These are phyloP conservation scores for Simplicillium aogashimaense DNA, from an alignment of 2,329 filamentous ascomycete genomes.

Conservation along the genomic window DNA sequence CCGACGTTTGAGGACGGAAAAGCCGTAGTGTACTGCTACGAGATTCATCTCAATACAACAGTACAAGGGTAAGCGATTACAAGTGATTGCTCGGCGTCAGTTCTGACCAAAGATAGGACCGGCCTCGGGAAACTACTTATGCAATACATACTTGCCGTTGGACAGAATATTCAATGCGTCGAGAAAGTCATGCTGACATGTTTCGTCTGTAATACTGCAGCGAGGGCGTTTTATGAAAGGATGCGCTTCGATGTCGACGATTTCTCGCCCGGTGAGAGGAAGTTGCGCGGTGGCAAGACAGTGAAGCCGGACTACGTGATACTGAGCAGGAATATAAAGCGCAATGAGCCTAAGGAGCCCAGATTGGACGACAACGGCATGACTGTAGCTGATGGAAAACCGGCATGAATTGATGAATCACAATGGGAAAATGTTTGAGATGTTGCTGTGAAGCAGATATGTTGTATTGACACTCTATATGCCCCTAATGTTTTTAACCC, in stretches of 20 bases:
- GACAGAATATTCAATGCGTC: conserved; percentile 40
- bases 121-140: conserved; percentile 56
- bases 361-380: too few relatives aligned
- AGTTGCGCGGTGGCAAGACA: conserved; percentile 42
- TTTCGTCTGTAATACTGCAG: conserved; percentile 51
- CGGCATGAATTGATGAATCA: conserved; percentile 8
- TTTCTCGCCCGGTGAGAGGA: conserved; percentile 42
- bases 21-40: conserved; percentile 67
- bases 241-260: conserved; percentile 48
- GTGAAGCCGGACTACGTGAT: conserved; percentile 50
- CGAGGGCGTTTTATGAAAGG: conserved; percentile 49
- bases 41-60: conserved; percentile 55
- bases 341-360: too few relatives aligned
- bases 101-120: conserved; percentile 27
- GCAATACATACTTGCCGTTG: conserved; percentile 41
- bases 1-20: conserved; percentile 57
- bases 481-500: too few relatives aligned
- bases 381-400: conserved; percentile 18
- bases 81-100: background rate
- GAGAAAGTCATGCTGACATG: conserved; percentile 67
- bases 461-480: too few relatives aligned
- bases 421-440: too few relatives aligned
- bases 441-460: too few relatives aligned
- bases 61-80: conserved; percentile 39
- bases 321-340: conserved; percentile 27